Base-by-base conservation (phyloP, 2,329 filamentous ascomycete species). In the Apiospora rasikravindrae region DNA sequence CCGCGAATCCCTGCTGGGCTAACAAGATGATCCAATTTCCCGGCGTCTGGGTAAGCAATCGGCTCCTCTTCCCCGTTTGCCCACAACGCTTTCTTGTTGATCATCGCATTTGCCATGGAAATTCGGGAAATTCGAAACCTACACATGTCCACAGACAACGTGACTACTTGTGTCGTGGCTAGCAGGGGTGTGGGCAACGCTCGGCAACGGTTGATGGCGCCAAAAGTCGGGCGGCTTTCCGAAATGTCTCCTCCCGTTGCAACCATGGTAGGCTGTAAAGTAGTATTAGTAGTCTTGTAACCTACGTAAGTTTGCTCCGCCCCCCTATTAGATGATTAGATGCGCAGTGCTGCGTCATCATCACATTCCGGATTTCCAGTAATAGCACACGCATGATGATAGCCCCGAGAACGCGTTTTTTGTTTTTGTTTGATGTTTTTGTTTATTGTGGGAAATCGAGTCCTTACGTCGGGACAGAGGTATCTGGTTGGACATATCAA, bases 1-100 rank as follows among this genome's bases (percentile, higher is more conserved):
- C 10, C 51, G 14, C 51, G 5, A 11, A 64, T 7, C 57, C 57
- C 57, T 64, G 57, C 33, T 7, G 22, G 57, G 19, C 57, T 64
- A 64, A 64, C 29, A 19, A 64, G 57, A 64, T 64, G 57, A 64
- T 64, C 57, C 57, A 64, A 64, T 64, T 64, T 64, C 57, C 57
- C 57, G 57, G 57, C 57, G 19, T 40, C 57, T 64, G 33, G 57
- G 22, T 29, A 51, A 26, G 11, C n/a, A 11, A 40, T n/a, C 33
- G 57, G 57, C 29, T 64, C 57, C 57, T 64, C 33, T 64, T 37
- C 16, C 57, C 19, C 33, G 22, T 40, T 40, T 22, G 53, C 51
- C 45, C 47, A 33, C 29, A 37, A 37, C 53, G 29, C 14, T 33
- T 22, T 29, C 13, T 14, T 19, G 44, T 19, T 33, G 51, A 33